Percentiles rank a stretch among this genome's conserved stretches.
Conservation (phyloP, 2,329 filamentous ascomycete species). For the Colletotrichum siamense region DNA sequence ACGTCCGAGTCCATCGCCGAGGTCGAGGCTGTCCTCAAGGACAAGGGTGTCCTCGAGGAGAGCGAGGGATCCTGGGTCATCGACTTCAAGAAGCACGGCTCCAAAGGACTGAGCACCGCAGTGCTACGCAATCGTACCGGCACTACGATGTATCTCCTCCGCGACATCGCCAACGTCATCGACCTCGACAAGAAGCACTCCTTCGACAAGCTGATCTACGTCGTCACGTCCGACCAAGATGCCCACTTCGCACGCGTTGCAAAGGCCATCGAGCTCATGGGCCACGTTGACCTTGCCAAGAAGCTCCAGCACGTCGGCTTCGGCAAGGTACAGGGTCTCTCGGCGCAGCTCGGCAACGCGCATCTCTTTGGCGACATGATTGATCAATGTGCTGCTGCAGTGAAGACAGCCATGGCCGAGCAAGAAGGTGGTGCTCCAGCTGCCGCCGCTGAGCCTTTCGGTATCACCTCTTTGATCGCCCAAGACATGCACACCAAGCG, state of each 20-base stretch:
- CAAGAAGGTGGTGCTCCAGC: constrained; percentile 68
- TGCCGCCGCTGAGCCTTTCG: constrained; percentile 67
- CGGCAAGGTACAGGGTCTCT: constrained; percentile 52
- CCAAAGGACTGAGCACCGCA: constrained; percentile 71
- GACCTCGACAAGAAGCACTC: constrained; percentile 61
- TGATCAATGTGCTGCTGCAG: constrained; percentile 52
- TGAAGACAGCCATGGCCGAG: constrained; percentile 67
- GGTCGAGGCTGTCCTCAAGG: constrained; percentile 63
- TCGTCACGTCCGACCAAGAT: constrained; percentile 41
- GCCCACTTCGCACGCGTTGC: constrained; percentile 37
- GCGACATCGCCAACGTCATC: constrained; percentile 70
- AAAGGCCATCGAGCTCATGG: constrained; percentile 41
- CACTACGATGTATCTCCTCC: constrained; percentile 71
- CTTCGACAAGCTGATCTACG: constrained; percentile 46
- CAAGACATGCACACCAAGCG: constrained; percentile 33
- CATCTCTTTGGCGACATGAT: constrained; percentile 64
- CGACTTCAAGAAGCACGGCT: constrained; percentile 71
- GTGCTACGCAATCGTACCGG: constrained; percentile 69
- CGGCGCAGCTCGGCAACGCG: constrained; percentile 49
- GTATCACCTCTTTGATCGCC: constrained; percentile 74
- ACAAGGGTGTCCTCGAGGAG: constrained; percentile 66
- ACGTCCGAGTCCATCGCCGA: constrained; percentile 56
- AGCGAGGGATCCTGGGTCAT: constrained; percentile 72
- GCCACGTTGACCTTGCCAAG: constrained; percentile 31
- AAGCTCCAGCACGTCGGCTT: constrained; percentile 48